Conservation (phyloP, 2,329 filamentous ascomycete genomes). For the Fusarium pseudoanthophilum region DNA sequence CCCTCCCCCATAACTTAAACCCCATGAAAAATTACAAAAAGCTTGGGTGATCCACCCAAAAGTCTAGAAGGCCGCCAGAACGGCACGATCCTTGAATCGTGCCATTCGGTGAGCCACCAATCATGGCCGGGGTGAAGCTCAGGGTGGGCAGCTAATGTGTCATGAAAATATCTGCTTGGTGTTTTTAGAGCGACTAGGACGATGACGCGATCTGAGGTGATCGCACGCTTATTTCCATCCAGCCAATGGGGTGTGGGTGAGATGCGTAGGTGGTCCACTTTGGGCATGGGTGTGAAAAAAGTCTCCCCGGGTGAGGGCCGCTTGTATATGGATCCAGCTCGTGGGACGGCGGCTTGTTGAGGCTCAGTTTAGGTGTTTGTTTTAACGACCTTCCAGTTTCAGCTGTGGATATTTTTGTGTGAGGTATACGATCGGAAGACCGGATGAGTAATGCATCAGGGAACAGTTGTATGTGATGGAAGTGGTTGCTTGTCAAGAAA, state of each 20-base stretch:
- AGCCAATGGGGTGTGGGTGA: constrained; percentile 23
- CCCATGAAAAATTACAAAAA: constrained; percentile 18
- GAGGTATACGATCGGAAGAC: neutral
- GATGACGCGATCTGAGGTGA: constrained; percentile 48
- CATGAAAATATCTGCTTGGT: constrained; percentile 31
- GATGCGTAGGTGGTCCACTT: constrained; percentile 25
- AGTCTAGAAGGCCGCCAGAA: constrained; percentile 44
- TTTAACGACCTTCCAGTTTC: constrained; percentile 30
- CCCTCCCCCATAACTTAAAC: neutral
- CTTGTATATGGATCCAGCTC: constrained; percentile 13
- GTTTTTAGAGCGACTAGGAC: constrained; percentile 37
- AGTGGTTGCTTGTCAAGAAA: constrained; percentile 1
- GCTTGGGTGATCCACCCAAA: constrained; percentile 19
- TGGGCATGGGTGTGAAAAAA: constrained; percentile 1
- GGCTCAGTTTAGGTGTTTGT: neutral
- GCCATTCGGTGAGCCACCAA: constrained; percentile 26
- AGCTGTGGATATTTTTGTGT: neutral
- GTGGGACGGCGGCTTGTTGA: constrained; percentile 21
- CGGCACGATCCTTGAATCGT: constrained; percentile 34
- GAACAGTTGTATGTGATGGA: neutral
- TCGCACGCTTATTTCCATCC: constrained; percentile 22
- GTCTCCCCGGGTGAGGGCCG: constrained; percentile 28
- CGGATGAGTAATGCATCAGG: neutral
- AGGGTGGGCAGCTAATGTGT: constrained; percentile 35
- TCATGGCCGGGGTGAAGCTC: neutral